Evolutionary conservation across 306 rosid species (phyloP).

Genomic region (Trifolium fragiferum): DNA sequence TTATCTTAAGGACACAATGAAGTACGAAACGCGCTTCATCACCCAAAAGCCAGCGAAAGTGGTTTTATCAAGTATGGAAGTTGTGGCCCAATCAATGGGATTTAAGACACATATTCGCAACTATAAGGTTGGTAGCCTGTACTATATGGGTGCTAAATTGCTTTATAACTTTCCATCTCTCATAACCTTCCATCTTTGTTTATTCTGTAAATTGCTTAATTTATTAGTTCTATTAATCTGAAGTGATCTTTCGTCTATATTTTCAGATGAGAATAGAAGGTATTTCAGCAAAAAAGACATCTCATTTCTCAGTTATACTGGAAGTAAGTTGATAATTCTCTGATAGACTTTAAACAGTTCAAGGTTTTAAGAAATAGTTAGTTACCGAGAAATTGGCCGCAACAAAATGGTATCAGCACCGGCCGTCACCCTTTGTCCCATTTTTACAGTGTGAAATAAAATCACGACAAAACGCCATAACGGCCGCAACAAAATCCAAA

Average conservation of each 20-base stretch:
- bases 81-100: constrained; percentile 94
- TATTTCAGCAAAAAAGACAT: constrained; percentile 57
- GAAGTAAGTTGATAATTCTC: constrained; percentile 60
- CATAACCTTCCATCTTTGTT: constrained; percentile 15
- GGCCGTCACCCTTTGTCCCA: no score
- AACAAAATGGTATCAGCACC: no score
- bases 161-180: constrained; percentile 13
- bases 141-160: constrained; percentile 21
- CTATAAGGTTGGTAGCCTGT: constrained; percentile 64
- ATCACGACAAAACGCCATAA: no score
- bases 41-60: constrained; percentile 88
- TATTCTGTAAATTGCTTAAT: neutral
- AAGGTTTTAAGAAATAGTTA: no score
- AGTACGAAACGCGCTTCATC: constrained; percentile 77
- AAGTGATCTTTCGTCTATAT: constrained; percentile 33
- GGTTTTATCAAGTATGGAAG: constrained; percentile 84
- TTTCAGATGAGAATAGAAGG: constrained; percentile 97
- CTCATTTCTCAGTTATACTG: constrained; percentile 81
- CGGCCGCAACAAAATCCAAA: no score
- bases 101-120: constrained; percentile 90
- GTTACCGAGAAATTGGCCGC: no score
- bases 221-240: constrained; percentile 23
- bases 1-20: constrained; percentile 55
- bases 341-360: constrained; percentile 9
- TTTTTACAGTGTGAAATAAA: no score